These are phyloP conservation scores for Thalassiosira hispida DNA, from an alignment of 352 stramenopile genomes.

Conservation along the genomic window DNA sequence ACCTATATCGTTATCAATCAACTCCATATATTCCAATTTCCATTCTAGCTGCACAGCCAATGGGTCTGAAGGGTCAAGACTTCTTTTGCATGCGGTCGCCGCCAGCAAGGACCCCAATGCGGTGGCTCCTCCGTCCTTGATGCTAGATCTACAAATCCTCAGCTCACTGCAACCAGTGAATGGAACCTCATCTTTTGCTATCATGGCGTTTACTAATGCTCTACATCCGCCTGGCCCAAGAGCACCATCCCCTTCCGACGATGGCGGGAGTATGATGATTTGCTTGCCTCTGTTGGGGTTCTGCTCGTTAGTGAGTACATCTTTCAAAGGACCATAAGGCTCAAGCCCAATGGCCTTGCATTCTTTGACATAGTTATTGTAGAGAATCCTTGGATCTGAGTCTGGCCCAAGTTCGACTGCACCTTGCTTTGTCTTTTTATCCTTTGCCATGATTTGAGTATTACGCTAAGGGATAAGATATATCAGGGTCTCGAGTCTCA, in stretches of 20 bases:
- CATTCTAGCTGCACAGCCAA: conserved; percentile 26
- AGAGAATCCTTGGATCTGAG: conserved; percentile 35
- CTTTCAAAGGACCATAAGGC: conserved; percentile 19
- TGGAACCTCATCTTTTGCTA: conserved; percentile 22
- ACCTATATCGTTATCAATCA: conserved; percentile 54
- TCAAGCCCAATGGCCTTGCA: conserved; percentile 37
- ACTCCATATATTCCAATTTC: conserved; percentile 56
- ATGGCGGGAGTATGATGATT: conserved; percentile 33
- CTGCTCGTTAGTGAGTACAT: conserved; percentile 24
- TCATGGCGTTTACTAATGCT: conserved; percentile 55
- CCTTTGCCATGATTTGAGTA: conserved; percentile 10
- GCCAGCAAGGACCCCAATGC: conserved; percentile 48
- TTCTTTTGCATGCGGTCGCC: conserved; percentile 21
- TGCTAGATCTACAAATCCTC: conserved; percentile 40
- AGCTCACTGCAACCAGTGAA: conserved; percentile 54
- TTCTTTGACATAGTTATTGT: conserved; percentile 40
- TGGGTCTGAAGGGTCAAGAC: conserved; percentile 13
- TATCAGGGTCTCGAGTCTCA: no score
- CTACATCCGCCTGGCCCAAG: conserved; percentile 51
- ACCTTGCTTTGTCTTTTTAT: conserved; percentile 24
- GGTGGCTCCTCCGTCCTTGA: conserved; percentile 51
- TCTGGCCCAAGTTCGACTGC: conserved; percentile 4
- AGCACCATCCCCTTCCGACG: conserved; percentile 2
- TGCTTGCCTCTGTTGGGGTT: conserved; percentile 36
- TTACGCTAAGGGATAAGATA: no score